phyloP scores from a whole-genome alignment of 345 rosid species.

The Populus deltoides region DNA sequence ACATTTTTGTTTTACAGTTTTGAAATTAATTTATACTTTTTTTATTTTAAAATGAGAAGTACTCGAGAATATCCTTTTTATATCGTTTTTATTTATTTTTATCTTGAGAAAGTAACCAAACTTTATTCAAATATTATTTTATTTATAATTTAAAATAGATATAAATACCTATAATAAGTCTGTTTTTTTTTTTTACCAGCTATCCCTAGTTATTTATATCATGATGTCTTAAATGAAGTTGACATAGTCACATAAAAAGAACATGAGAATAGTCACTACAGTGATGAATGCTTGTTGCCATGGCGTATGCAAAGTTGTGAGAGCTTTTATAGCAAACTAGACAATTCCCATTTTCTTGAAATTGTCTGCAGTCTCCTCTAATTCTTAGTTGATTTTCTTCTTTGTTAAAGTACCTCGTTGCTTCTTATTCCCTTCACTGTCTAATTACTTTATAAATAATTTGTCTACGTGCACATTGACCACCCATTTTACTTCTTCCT shows the following conservation, averaged over 20 bases:
- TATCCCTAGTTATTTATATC: not conserved
- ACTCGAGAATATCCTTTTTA: too few relatives aligned
- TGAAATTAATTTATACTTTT: too few relatives aligned
- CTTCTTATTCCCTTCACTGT: too few relatives aligned
- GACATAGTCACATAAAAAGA: not conserved
- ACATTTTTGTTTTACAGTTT: too few relatives aligned
- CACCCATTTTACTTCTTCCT: not conserved
- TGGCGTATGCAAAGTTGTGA: not conserved
- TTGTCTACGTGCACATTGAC: slow-evolving; percentile 26
- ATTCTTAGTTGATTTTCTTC: not conserved
- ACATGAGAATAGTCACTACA: not conserved
- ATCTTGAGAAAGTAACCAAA: too few relatives aligned
- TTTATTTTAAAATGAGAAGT: too few relatives aligned
- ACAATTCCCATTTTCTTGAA: not conserved
- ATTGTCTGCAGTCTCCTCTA: not conserved
- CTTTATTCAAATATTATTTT: too few relatives aligned
- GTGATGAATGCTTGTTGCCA: not conserved
- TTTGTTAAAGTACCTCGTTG: slow-evolving; percentile 6
- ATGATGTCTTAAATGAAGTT: not conserved
- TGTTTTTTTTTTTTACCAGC: too few relatives aligned
- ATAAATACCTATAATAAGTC: too few relatives aligned
- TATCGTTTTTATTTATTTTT: too few relatives aligned
- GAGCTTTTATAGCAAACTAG: not conserved
- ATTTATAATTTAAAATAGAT: too few relatives aligned
- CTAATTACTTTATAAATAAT: slow-evolving; percentile 12